Evolutionary conservation across 1,284 basidiomycete genomes (phyloP), one percentile per base, ranked within the genome.

Genomic region (Paramarasmius palmivorus): DNA sequence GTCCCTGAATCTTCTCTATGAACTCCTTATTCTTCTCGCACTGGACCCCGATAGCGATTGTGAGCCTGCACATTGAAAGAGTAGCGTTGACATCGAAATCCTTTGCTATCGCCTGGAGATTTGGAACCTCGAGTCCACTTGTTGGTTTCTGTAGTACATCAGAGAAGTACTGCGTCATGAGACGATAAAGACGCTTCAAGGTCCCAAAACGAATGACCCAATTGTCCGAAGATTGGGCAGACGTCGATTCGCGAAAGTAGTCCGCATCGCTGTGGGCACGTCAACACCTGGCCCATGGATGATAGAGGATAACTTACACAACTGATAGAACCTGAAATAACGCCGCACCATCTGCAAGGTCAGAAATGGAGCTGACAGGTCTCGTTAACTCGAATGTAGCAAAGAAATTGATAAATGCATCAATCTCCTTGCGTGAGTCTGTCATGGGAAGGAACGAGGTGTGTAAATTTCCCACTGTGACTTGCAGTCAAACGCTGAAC

Each of bases 21-120:
- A 93, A 90, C 51, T 85, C 82, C 68, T 88, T 83, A 63, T 93
- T 93, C 69, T 82, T 82, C 67, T 92, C 88, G 66, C 91, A 92
- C 65, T 97, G 92, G 2, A 97, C 95, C 0, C 94, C 92, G 60
- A 98, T 93, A 4, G 92, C 93, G 46, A 98, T 91, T 1, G 93
- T 92, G 36, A 98, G 77, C 55, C 91, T 82, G 63, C 91, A 92
- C 69, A 95, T 79, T 20, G 83, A 76, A 51, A 92, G 77, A 0
- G 87, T 85, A 36, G 91, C 87, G n/a, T 68, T 60, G 4, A 83
- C 62, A 62, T 84, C 81, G 58, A 82, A 71, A 63, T 90, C 86
- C 68, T 92, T 89, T 17, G 93, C 92, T 59, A 94, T 81, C 7
- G 84, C 82, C 68, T 92, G 90, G 36, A 93, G 71, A 71, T 93